phyloP scores from a whole-genome alignment of 2,329 filamentous ascomycete species.

The Cladorrhinum sp. region DNA sequence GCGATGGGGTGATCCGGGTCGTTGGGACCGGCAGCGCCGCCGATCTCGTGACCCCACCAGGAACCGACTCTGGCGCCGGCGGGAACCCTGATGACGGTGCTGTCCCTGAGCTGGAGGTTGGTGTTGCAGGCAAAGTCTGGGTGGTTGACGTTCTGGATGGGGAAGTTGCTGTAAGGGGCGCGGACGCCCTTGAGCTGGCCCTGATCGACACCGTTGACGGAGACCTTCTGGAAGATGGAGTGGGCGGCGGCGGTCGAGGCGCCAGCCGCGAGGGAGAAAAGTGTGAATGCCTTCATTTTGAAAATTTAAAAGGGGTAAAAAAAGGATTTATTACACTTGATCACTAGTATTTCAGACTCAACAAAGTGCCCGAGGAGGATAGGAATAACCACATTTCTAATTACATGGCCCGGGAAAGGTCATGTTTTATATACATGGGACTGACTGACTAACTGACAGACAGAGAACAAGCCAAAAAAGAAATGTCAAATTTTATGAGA shows the following conservation, averaged over 20 bases:
- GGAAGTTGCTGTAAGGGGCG: conserved; percentile 48
- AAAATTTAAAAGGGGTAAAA: background rate
- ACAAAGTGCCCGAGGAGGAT: background rate
- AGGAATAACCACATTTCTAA: background rate
- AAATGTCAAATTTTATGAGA: background rate
- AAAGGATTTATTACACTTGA: background rate
- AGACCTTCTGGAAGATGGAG: conserved; percentile 37
- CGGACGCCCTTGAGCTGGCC: conserved; percentile 49
- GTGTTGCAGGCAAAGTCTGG: conserved; percentile 29
- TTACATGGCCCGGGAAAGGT: background rate
- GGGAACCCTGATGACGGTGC: conserved; percentile 27
- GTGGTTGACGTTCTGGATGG: conserved; percentile 27
- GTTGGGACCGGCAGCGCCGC: conserved; percentile 37
- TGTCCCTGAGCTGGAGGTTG: conserved; percentile 25
- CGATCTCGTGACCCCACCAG: conserved; percentile 44
- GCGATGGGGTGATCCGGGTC: conserved; percentile 42
- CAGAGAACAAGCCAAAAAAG: too few species aligned
- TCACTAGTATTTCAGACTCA: background rate
- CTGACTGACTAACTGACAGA: background rate
- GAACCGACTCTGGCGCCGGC: conserved; percentile 42
- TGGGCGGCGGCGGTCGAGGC: conserved; percentile 25
- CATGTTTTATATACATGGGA: background rate
- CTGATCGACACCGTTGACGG: conserved; percentile 47
- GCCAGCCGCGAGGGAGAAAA: conserved; percentile 24
- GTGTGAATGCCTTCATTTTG: conserved; percentile 25